Evolutionary conservation across 2,329 filamentous ascomycete species (phyloP).

Genomic region (Sporothrix pseudoabietina): DNA sequence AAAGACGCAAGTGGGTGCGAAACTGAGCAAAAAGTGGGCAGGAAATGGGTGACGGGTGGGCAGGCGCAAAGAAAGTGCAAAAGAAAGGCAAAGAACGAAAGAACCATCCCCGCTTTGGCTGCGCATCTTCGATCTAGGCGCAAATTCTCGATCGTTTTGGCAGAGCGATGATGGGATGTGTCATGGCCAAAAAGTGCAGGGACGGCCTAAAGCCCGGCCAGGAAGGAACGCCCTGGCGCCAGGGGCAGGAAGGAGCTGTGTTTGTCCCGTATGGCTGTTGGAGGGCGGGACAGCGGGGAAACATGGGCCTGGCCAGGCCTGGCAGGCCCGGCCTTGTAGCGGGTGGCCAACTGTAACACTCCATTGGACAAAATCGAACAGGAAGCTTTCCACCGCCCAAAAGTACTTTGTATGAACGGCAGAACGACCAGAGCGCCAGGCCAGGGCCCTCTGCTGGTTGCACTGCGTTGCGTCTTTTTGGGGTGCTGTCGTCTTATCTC

Average conservation of each 20-base stretch:
- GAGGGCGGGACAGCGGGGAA: slow-evolving; percentile 7
- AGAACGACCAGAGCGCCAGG: neutral
- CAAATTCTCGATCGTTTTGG: slow-evolving; percentile 28
- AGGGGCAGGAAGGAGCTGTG: slow-evolving; percentile 4
- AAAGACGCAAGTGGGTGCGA: neutral
- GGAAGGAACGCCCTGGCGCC: slow-evolving; percentile 11
- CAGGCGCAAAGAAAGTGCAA: slow-evolving; percentile 4
- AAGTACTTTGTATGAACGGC: neutral
- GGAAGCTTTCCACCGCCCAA: neutral
- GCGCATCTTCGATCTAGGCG: slow-evolving; percentile 24
- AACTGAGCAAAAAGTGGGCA: neutral
- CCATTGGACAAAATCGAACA: slow-evolving; percentile 16
- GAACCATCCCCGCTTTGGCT: neutral
- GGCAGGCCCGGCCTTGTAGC: neutral
- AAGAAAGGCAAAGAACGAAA: slow-evolving; percentile 6
- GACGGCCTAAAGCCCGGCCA: neutral
- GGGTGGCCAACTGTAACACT: neutral
- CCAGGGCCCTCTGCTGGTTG: neutral
- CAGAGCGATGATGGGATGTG: slow-evolving; percentile 24
- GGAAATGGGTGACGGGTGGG: slow-evolving; percentile 5
- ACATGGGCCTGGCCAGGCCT: neutral
- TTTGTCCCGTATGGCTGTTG: neutral
- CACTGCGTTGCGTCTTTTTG: neutral
- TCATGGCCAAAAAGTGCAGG: neutral
- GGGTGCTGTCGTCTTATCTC: slow-evolving; percentile 15